Percentiles rank a stretch among this genome's conserved stretches.
These are phyloP conservation scores for Cutaneotrichosporon arboriforme DNA, from an alignment of 1,284 basidiomycete genomes.

Conservation along the genomic window DNA sequence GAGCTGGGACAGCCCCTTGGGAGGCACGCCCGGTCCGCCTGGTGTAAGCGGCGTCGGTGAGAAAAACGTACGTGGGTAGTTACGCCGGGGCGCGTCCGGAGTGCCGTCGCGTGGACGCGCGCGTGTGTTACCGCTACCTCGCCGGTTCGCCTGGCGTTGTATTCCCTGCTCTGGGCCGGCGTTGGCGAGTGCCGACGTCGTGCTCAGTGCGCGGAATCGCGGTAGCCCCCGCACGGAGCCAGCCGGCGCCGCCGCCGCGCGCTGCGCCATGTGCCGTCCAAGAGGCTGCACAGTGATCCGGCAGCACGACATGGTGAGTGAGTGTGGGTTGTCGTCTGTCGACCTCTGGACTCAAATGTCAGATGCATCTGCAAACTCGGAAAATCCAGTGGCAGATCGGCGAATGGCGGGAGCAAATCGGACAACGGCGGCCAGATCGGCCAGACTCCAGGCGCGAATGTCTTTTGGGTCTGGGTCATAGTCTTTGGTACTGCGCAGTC, in stretches of 20 bases:
- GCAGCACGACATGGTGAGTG: constrained; percentile 8
- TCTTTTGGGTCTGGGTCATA: not conserved
- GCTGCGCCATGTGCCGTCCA: not conserved
- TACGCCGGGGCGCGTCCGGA: no score
- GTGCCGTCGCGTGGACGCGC: not conserved
- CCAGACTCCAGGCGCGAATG: not conserved
- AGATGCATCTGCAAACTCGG: not conserved
- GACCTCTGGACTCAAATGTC: no score
- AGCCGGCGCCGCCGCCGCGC: not conserved
- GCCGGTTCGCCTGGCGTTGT: no score
- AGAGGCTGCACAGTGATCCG: constrained; percentile 9
- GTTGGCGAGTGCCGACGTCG: not conserved
- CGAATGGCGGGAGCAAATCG: constrained; percentile 5
- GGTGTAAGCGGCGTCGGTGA: not conserved
- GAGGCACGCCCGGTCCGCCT: not conserved
- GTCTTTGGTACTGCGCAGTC: no score
- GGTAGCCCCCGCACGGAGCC: not conserved
- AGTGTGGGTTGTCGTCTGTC: not conserved
- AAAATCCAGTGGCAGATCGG: constrained; percentile 1
- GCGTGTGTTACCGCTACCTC: not conserved
- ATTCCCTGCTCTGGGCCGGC: not conserved
- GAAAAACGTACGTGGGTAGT: no score
- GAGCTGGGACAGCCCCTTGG: constrained; percentile 17
- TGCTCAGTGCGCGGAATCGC: constrained; percentile 1
- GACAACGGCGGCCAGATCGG: no score